These are phyloP conservation scores for Aureobasidium sp. DNA, from an alignment of 2,329 filamentous ascomycete species.

Conservation along the genomic window DNA sequence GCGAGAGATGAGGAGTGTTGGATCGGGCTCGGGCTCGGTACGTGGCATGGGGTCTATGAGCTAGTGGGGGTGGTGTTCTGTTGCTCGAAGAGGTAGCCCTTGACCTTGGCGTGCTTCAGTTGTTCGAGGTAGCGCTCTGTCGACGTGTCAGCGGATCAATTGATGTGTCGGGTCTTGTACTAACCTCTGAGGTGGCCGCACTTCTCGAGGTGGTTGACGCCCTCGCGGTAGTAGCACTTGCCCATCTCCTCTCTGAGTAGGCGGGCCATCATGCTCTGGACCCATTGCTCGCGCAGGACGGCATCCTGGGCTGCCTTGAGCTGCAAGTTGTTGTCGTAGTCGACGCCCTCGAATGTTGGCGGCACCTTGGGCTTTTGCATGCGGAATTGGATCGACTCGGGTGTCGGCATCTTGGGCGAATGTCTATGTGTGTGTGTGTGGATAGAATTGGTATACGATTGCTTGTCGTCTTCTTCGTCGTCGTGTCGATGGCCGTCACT, in stretches of 20 bases:
- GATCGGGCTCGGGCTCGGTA: not conserved
- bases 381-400: slow-evolving; percentile 73
- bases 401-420: slow-evolving; percentile 58
- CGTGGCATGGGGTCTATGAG: slow-evolving; percentile 15
- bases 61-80: slow-evolving; percentile 63
- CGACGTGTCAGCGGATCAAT: not conserved
- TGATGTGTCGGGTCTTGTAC: slow-evolving; percentile 25
- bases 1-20: not conserved
- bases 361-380: slow-evolving; percentile 75
- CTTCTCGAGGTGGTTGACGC: slow-evolving; percentile 83
- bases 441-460: not conserved
- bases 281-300: slow-evolving; percentile 80
- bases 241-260: slow-evolving; percentile 73
- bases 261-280: slow-evolving; percentile 80
- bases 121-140: slow-evolving; percentile 72
- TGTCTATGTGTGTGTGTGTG: not conserved
- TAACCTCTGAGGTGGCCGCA: slow-evolving; percentile 73
- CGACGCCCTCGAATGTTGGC: slow-evolving; percentile 77
- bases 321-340: slow-evolving; percentile 73
- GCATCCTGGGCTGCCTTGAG: slow-evolving; percentile 78
- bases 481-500: not conserved
- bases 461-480: not conserved
- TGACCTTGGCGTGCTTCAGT: slow-evolving; percentile 66
- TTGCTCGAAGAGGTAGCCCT: slow-evolving; percentile 71
- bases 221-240: slow-evolving; percentile 78